Percentiles rank a stretch among this genome's conserved stretches.
Conservation (phyloP, 495 filamentous ascomycete species). For the Podospora fimiseda region DNA sequence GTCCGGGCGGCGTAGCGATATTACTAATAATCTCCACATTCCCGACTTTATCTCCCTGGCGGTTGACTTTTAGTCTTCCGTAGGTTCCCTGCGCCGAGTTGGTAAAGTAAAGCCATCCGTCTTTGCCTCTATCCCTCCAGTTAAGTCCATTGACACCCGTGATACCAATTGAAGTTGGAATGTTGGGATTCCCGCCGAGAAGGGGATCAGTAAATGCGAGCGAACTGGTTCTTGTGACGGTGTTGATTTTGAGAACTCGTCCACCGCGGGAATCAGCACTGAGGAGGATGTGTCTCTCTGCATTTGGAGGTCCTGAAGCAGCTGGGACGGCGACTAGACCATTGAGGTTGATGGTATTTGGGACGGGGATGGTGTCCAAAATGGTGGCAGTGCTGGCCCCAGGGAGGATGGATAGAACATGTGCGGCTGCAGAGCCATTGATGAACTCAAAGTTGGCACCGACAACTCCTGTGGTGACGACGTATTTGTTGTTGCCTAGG, state of each 20-base stretch:
- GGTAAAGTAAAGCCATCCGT: slow-evolving; percentile 1
- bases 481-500: neutral
- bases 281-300: neutral
- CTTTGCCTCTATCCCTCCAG: neutral
- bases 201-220: neutral
- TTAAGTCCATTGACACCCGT: slow-evolving; percentile 2
- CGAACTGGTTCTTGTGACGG: neutral
- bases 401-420: neutral
- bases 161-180: neutral
- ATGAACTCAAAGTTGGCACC: slow-evolving; percentile 3
- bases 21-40: neutral
- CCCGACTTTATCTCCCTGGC: neutral
- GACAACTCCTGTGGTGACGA: neutral
- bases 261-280: neutral
- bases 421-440: neutral
- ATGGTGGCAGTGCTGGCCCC: neutral
- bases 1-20: neutral
- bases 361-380: neutral
- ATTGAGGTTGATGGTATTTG: neutral
- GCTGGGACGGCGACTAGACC: neutral
- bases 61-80: neutral
- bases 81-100: neutral
- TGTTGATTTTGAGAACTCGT: neutral
- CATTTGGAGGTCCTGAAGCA: neutral
- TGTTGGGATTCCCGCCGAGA: neutral